Conservation (phyloP, 495 filamentous ascomycete genomes). For the Geopyxis carbonaria region DNA sequence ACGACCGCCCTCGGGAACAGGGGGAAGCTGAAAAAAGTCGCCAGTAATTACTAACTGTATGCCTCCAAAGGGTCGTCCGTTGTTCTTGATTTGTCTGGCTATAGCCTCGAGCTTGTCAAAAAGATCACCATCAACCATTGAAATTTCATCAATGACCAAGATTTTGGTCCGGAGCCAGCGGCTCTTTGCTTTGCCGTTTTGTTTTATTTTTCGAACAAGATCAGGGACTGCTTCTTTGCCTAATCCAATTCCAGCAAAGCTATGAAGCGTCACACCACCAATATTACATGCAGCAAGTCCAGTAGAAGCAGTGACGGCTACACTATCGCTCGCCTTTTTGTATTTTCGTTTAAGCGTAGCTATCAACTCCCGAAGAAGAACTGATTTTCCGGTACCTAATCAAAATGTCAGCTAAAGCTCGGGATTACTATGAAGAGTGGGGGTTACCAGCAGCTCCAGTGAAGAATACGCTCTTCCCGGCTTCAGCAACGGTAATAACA, state of each 20-base stretch:
- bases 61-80: slow-evolving; percentile 82
- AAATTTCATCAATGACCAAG: slow-evolving; percentile 85
- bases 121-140: slow-evolving; percentile 93
- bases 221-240: slow-evolving; percentile 74
- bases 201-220: slow-evolving; percentile 79
- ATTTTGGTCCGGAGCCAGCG: slow-evolving; percentile 79
- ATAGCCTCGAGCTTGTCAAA: slow-evolving; percentile 92
- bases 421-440: background rate
- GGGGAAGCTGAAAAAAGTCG: slow-evolving; percentile 93
- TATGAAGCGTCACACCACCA: slow-evolving; percentile 86
- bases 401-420: background rate
- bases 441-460: slow-evolving; percentile 72
- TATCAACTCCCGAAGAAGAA: slow-evolving; percentile 84
- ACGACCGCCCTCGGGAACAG: slow-evolving; percentile 63
- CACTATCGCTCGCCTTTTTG: slow-evolving; percentile 51
- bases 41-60: slow-evolving; percentile 93
- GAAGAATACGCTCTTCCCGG: slow-evolving; percentile 83
- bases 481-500: slow-evolving; percentile 62
- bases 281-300: slow-evolving; percentile 94
- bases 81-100: slow-evolving; percentile 70
- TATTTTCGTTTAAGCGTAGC: slow-evolving; percentile 58
- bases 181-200: slow-evolving; percentile 67
- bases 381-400: slow-evolving; percentile 72
- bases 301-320: slow-evolving; percentile 90
- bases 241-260: slow-evolving; percentile 85